Conservation (phyloP, 768 basidiomycete species). For the Crepidotus variabilis region DNA sequence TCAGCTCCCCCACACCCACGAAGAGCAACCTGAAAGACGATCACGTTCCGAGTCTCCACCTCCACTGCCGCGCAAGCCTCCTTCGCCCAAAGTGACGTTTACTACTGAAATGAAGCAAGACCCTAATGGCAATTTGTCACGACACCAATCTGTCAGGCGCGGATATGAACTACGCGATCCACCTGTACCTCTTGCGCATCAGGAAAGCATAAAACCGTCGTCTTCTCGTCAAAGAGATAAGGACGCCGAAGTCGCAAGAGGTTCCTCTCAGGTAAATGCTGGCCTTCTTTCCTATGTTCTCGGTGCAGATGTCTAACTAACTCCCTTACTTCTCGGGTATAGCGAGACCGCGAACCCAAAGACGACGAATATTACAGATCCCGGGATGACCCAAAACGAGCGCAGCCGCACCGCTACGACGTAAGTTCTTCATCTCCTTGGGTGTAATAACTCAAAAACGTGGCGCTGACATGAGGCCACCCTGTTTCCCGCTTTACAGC, state of each 20-base stretch:
- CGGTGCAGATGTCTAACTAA: background rate
- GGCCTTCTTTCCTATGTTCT: background rate
- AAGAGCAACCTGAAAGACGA: conserved; percentile 9
- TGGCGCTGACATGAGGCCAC: background rate
- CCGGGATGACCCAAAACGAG: conserved; percentile 19
- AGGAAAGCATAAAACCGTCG: conserved; percentile 17
- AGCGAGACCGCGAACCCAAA: conserved; percentile 12
- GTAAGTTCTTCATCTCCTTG: background rate
- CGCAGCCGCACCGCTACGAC: conserved; percentile 12
- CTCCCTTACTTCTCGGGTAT: conserved; percentile 3
- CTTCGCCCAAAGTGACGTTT: conserved; percentile 24
- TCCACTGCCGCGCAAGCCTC: conserved; percentile 21
- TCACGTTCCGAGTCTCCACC: conserved; percentile 21
- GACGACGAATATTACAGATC: conserved; percentile 17
- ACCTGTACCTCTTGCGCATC: conserved; percentile 13
- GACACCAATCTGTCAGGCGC: conserved; percentile 14
- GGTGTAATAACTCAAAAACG: background rate
- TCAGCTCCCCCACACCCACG: conserved; percentile 7
- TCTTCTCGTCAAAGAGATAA: conserved; percentile 13
- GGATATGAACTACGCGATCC: conserved; percentile 12
- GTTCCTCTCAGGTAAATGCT: conserved; percentile 14
- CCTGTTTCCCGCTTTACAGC: conserved; percentile 3
- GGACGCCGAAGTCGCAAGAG: conserved; percentile 4
- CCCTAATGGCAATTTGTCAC: conserved; percentile 13
- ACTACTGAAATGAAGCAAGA: conserved; percentile 19